phyloP scores from a whole-genome alignment of 192 early-diverging fungal genomes.

The Gonapodya prolifera region DNA sequence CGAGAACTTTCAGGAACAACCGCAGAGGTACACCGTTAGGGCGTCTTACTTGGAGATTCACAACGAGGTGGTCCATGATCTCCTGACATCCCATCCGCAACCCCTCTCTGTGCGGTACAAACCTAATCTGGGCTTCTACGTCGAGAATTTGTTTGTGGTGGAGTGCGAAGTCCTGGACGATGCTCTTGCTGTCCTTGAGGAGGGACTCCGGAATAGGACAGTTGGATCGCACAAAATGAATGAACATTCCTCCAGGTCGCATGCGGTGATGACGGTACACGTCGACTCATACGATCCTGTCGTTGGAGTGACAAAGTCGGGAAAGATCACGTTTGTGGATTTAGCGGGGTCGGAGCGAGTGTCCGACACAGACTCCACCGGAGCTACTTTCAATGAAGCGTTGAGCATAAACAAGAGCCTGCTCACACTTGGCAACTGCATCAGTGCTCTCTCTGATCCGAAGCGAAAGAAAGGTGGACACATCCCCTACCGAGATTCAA shows the following conservation, averaged over 20 bases:
- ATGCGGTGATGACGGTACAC: constrained; percentile 38
- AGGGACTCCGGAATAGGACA: constrained; percentile 39
- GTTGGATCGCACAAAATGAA: constrained; percentile 39
- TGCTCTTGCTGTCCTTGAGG: constrained; percentile 36
- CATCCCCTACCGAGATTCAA: constrained; percentile 47
- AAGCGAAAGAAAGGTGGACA: constrained; percentile 22
- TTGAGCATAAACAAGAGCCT: constrained; percentile 57
- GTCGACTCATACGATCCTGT: constrained; percentile 17
- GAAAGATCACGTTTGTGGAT: constrained; percentile 44
- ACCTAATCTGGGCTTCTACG: constrained; percentile 68
- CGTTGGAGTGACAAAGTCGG: constrained; percentile 11
- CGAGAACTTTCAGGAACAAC: constrained; percentile 23
- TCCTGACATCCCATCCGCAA: constrained; percentile 57
- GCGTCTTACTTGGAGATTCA: constrained; percentile 61
- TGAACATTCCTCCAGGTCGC: constrained; percentile 36
- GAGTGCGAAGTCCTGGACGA: constrained; percentile 36
- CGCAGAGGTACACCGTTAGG: constrained; percentile 80
- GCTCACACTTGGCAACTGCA: constrained; percentile 58
- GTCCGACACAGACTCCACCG: constrained; percentile 30
- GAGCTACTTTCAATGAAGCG: constrained; percentile 46
- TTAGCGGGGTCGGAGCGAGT: constrained; percentile 47
- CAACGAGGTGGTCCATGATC: constrained; percentile 45
- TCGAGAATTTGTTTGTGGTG: constrained; percentile 36
- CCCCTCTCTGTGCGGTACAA: constrained; percentile 32
- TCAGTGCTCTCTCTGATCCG: constrained; percentile 40